Evolutionary conservation across 1,284 basidiomycete species (phyloP).

Genomic region (Microbotryum silenes-acaulis): DNA sequence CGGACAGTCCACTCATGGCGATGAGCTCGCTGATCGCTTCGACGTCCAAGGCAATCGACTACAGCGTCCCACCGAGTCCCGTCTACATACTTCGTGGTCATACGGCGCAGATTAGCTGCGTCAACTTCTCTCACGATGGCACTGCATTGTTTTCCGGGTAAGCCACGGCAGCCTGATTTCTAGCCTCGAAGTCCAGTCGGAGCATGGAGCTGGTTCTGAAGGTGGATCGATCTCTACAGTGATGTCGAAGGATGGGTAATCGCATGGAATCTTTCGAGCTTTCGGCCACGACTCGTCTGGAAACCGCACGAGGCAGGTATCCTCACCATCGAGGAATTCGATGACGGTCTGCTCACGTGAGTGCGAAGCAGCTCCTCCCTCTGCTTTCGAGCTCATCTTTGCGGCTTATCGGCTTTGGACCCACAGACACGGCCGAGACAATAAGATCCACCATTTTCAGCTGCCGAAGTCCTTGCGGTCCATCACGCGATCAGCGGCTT

Average conservation of each 20-base stretch:
- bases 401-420: not conserved
- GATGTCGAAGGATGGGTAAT: constrained; percentile 31
- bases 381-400: not conserved
- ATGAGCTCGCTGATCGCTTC: not conserved
- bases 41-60: constrained; percentile 1
- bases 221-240: constrained; percentile 3
- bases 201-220: not conserved
- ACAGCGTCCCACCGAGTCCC: constrained; percentile 5
- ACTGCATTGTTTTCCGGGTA: constrained; percentile 22
- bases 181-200: not conserved
- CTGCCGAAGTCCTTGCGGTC: not conserved
- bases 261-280: constrained; percentile 28
- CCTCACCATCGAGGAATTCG: constrained; percentile 17
- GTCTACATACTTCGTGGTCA: constrained; percentile 31
- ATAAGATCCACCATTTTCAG: constrained; percentile 19
- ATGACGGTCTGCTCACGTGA: constrained; percentile 27
- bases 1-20: too few relatives aligned
- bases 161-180: not conserved
- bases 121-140: constrained; percentile 14
- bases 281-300: constrained; percentile 20
- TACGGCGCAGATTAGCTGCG: constrained; percentile 19
- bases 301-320: constrained; percentile 30
- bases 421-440: constrained; percentile 33
- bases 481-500: not conserved
- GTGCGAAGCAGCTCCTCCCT: constrained; percentile 5